phyloP scores from a whole-genome alignment of 2,329 filamentous ascomycete species.

The Verticillium tricorpus region DNA sequence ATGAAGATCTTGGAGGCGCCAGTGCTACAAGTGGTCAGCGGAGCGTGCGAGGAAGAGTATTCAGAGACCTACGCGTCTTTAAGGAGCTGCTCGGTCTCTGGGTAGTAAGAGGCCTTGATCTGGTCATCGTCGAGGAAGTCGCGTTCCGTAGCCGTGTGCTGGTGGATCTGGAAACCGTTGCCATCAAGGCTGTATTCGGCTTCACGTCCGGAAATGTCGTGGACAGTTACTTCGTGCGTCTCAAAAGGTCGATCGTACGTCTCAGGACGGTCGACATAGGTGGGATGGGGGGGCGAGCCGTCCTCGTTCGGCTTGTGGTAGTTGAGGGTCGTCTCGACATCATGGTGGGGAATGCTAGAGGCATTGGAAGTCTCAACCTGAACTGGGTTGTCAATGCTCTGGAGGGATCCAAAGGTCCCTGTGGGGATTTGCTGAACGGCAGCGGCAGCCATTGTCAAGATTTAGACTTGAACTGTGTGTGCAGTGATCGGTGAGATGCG shows the following conservation, averaged over 20 bases:
- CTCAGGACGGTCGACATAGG: slow-evolving; percentile 27
- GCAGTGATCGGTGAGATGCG: neutral
- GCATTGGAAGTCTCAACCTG: neutral
- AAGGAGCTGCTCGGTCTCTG: slow-evolving; percentile 64
- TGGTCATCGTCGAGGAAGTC: slow-evolving; percentile 49
- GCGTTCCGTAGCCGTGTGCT: slow-evolving; percentile 25
- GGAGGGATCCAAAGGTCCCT: neutral
- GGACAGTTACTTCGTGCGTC: slow-evolving; percentile 23
- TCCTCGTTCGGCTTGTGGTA: slow-evolving; percentile 36
- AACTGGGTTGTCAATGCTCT: neutral
- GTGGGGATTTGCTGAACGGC: slow-evolving; percentile 4
- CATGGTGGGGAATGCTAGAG: neutral
- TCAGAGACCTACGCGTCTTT: slow-evolving; percentile 48
- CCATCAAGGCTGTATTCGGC: slow-evolving; percentile 30
- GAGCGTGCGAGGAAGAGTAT: neutral
- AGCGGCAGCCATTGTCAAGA: slow-evolving; percentile 8
- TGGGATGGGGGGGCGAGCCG: slow-evolving; percentile 31
- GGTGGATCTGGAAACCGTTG: slow-evolving; percentile 31
- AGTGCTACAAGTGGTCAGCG: slow-evolving; percentile 33
- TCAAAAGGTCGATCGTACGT: slow-evolving; percentile 25
- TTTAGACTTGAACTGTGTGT: neutral
- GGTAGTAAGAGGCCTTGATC: slow-evolving; percentile 65
- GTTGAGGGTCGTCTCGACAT: slow-evolving; percentile 31
- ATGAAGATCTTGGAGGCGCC: slow-evolving; percentile 52
- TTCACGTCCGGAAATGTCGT: slow-evolving; percentile 30